Base-by-base conservation (phyloP, 2,329 filamentous ascomycete genomes). In the Neonectria sp. region DNA sequence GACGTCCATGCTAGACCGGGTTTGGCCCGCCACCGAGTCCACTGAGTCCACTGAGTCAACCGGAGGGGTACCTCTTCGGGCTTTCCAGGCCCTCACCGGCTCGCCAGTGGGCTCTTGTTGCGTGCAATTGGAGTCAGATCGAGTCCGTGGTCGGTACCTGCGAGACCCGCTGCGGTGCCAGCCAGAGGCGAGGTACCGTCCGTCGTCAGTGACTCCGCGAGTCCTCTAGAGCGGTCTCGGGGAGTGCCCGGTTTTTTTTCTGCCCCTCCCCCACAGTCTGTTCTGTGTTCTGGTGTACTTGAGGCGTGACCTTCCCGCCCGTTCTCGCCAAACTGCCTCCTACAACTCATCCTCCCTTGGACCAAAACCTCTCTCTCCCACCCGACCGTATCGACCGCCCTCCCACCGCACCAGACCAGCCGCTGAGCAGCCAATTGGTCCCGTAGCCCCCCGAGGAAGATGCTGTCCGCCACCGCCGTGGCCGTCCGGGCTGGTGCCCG, bases 401-500 rank as follows among this genome's bases (percentile, higher is more conserved):
- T 21, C 52, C 40, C 25, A 61, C 56, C 55, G 55, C 62, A 60
- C 62, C 53, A 68, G 51, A 56, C 45, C 61, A 59, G 55, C 52
- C 60, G 37, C 49, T 53, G 53, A 57, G 57, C 58, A 70, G 57
- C 70, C 76, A 75, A 75, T 75, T 78, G 70, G 66, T 57, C 59
- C 45, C 35, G 59, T 67, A 69, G 43, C 49, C 63, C 29, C 31
- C 48, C 57, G 67, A 65, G 37, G 63, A 71, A 71, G 76, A 86
- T 86, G 84, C 77, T 85, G 65, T 83, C 84, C 70, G 79, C 81
- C 59, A 78, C 80, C 66, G 79, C 81, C 70, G 81, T 80, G 68
- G 79, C 80, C 73, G 71, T 86, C 66, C 78, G 84, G 79, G 83
- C 83, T 60, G 82, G 82, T 64, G 80, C 82, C 71, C 82, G 84